These are phyloP conservation scores for Cryphonectria carpinicola DNA, from an alignment of 2,329 filamentous ascomycete genomes.

Conservation along the genomic window DNA sequence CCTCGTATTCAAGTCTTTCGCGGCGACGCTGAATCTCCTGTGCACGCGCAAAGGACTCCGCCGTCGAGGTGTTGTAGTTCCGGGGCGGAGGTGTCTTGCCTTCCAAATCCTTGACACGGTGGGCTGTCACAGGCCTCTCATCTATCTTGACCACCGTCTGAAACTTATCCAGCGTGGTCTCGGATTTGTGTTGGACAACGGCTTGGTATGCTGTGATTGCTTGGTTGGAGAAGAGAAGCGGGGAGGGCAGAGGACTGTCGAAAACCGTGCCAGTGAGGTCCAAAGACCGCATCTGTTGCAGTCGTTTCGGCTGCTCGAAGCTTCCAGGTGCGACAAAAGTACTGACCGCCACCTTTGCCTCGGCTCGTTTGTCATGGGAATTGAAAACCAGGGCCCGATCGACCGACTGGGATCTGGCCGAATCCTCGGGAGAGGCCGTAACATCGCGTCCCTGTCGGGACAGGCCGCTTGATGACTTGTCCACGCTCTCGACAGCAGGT, in stretches of 20 bases:
- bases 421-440: conserved; percentile 46
- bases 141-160: conserved; percentile 42
- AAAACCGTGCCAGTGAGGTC: conserved; percentile 41
- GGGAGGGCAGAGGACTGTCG: conserved; percentile 40
- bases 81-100: conserved; percentile 41
- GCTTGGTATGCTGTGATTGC: conserved; percentile 48
- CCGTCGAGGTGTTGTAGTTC: conserved; percentile 43
- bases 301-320: conserved; percentile 54
- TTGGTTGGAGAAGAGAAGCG: conserved; percentile 45
- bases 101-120: conserved; percentile 47
- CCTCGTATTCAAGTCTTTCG: conserved; percentile 40
- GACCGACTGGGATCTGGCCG: conserved; percentile 62
- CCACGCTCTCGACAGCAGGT: conserved; percentile 41
- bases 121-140: conserved; percentile 53
- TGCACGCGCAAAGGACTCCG: conserved; percentile 45
- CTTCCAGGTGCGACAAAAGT: conserved; percentile 65
- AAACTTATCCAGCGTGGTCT: conserved; percentile 46
- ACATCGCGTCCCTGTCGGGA: conserved; percentile 48
- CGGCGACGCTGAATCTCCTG: conserved; percentile 40
- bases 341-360: conserved; percentile 66
- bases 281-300: conserved; percentile 51
- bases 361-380: conserved; percentile 65
- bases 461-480: conserved; percentile 49
- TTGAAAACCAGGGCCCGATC: conserved; percentile 63
- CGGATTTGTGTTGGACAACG: conserved; percentile 41